These are phyloP conservation scores for Cadophora malorum DNA, from an alignment of 2,329 filamentous ascomycete genomes.

Conservation along the genomic window DNA sequence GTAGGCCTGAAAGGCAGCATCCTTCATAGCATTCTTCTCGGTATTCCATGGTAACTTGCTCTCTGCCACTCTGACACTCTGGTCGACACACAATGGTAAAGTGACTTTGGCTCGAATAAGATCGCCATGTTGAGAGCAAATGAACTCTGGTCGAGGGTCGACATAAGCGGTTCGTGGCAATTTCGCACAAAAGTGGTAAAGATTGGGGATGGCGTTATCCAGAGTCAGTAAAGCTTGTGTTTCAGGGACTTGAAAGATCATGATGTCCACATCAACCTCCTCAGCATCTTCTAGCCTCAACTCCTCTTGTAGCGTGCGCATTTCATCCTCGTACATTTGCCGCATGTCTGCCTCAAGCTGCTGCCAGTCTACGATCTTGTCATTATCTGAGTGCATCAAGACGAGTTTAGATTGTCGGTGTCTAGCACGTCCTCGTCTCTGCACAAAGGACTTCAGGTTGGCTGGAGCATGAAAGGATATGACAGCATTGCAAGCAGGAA, in stretches of 20 bases:
- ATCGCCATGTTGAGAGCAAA: slow-evolving; percentile 49
- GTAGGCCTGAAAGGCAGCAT: slow-evolving; percentile 81
- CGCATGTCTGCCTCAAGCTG: slow-evolving; percentile 76
- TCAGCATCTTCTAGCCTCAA: slow-evolving; percentile 38
- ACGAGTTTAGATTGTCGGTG: slow-evolving; percentile 58
- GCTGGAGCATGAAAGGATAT: slow-evolving; percentile 67
- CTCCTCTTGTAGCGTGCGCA: slow-evolving; percentile 37
- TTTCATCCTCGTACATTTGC: slow-evolving; percentile 46
- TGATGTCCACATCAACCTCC: slow-evolving; percentile 44
- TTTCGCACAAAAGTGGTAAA: slow-evolving; percentile 80
- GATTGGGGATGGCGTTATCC: slow-evolving; percentile 75
- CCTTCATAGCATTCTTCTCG: slow-evolving; percentile 67
- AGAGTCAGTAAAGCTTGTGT: slow-evolving; percentile 72
- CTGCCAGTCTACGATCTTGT: slow-evolving; percentile 61
- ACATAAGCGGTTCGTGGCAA: slow-evolving; percentile 62
- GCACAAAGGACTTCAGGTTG: slow-evolving; percentile 69
- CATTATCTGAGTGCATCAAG: slow-evolving; percentile 54
- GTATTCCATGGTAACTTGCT: slow-evolving; percentile 68
- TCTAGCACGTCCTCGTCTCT: slow-evolving; percentile 68
- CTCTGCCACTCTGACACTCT: slow-evolving; percentile 59
- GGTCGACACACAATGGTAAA: slow-evolving; percentile 74
- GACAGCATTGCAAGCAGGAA: slow-evolving; percentile 67
- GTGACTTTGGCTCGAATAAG: slow-evolving; percentile 65
- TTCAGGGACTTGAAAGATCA: slow-evolving; percentile 50
- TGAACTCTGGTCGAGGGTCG: slow-evolving; percentile 72